phyloP scores from a whole-genome alignment of 1,139 yeast species.

The Debaryomyces udenii region DNA sequence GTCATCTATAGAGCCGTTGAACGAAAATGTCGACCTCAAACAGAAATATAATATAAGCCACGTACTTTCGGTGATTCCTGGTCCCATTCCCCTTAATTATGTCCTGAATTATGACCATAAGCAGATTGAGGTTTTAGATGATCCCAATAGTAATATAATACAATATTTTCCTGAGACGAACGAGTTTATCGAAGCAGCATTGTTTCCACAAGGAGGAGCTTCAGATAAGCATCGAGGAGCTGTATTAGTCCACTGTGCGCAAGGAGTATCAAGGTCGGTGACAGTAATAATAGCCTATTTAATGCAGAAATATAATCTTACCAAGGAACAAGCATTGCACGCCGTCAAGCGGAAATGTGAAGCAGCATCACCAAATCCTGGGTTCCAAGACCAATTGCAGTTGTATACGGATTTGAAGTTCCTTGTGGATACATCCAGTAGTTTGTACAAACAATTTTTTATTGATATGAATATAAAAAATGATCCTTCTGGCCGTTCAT shows the following conservation, averaged over 20 bases:
- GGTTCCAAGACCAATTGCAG: slow-evolving; percentile 73
- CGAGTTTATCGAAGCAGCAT: slow-evolving; percentile 66
- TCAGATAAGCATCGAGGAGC: slow-evolving; percentile 48
- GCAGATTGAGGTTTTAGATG: slow-evolving; percentile 74
- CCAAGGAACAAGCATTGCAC: slow-evolving; percentile 63
- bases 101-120: slow-evolving; percentile 53
- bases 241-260: slow-evolving; percentile 73
- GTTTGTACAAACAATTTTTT: slow-evolving; percentile 31
- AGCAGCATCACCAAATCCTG: slow-evolving; percentile 70
- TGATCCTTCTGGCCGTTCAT: slow-evolving; percentile 33
- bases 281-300: slow-evolving; percentile 74
- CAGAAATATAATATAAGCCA: slow-evolving; percentile 59
- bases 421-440: slow-evolving; percentile 26
- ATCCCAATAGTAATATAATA: slow-evolving; percentile 61
- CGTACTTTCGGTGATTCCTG: slow-evolving; percentile 68
- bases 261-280: slow-evolving; percentile 85
- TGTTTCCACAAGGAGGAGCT: slow-evolving; percentile 35
- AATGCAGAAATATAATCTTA: slow-evolving; percentile 70
- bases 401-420: slow-evolving; percentile 50
- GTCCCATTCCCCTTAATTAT: slow-evolving; percentile 58
- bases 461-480: slow-evolving; percentile 26
- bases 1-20: slow-evolving; percentile 60
- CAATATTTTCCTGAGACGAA: slow-evolving; percentile 62
- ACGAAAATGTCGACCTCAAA: slow-evolving; percentile 43
- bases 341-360: slow-evolving; percentile 67